A percentile compares a stretch with the other conserved stretches of the same genome.
Evolutionary conservation across 257 asterid species (phyloP).

Genomic region (Jaltomata sinuosa): DNA sequence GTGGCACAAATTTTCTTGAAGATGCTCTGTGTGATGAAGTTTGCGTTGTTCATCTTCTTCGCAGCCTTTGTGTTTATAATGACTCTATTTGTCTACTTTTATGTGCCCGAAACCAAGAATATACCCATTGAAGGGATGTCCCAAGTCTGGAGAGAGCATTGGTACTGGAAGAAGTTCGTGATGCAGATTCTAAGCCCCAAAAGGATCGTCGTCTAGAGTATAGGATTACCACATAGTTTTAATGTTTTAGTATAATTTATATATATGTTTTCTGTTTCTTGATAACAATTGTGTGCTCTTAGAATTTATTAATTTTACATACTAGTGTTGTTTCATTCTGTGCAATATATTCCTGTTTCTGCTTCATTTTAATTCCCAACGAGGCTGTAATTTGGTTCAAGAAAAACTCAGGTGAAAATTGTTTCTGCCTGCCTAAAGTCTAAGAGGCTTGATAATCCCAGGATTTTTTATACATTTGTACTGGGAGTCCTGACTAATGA

Average conservation of each 20-base stretch:
- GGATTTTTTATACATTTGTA: no score
- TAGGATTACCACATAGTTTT: not conserved
- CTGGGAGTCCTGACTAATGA: no score
- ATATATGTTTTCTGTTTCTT: not conserved
- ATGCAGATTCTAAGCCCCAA: not conserved
- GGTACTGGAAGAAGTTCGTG: not conserved
- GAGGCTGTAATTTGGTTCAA: not conserved
- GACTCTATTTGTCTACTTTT: slow-evolving; percentile 8
- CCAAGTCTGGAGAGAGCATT: not conserved
- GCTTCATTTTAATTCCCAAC: not conserved
- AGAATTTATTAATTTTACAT: not conserved
- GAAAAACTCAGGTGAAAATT: not conserved
- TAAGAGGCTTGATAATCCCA: no score
- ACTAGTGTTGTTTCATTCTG: not conserved
- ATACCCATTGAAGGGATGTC: slow-evolving; percentile 14
- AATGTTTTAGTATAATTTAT: not conserved
- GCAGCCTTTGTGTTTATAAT: not conserved
- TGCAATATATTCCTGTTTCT: not conserved
- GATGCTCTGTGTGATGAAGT: slow-evolving; percentile 19
- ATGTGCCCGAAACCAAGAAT: slow-evolving; percentile 16
- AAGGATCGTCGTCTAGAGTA: not conserved
- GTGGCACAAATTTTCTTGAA: slow-evolving; percentile 6
- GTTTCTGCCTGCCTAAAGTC: no score
- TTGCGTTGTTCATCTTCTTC: slow-evolving; percentile 21
- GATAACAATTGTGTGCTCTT: not conserved